phyloP scores from a whole-genome alignment of 192 early-diverging fungal species.

The Spizellomyces sp. region DNA sequence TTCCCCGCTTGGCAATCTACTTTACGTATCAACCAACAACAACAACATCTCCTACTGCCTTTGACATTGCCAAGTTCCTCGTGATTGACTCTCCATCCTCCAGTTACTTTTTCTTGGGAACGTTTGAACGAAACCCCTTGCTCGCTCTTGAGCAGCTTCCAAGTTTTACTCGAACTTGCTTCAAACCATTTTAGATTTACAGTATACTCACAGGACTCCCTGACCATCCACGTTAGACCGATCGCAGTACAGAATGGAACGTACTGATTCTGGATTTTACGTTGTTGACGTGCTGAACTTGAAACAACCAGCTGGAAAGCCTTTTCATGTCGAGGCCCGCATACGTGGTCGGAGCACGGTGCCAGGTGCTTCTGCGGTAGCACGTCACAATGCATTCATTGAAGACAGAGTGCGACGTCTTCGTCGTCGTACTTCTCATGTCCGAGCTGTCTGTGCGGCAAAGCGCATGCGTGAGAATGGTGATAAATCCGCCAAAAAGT shows the following conservation, averaged over 20 bases:
- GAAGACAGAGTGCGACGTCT: slow-evolving; percentile 46
- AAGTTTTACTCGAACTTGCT: neutral
- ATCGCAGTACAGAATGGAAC: slow-evolving; percentile 34
- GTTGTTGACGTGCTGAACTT: slow-evolving; percentile 52
- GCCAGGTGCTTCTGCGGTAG: slow-evolving; percentile 11
- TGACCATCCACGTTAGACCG: neutral
- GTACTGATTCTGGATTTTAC: slow-evolving; percentile 50
- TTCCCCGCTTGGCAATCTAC: no score
- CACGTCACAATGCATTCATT: slow-evolving; percentile 42
- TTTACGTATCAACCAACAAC: no score
- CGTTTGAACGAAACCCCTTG: neutral
- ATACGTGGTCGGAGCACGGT: slow-evolving; percentile 15
- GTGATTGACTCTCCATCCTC: neutral
- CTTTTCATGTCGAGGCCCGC: slow-evolving; percentile 52
- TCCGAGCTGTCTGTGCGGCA: slow-evolving; percentile 35
- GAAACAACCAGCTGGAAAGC: slow-evolving; percentile 50
- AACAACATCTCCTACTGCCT: no score
- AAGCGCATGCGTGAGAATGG: slow-evolving; percentile 22
- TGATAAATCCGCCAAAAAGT: neutral
- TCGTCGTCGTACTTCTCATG: slow-evolving; percentile 30
- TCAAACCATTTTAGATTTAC: neutral
- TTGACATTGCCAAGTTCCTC: no score
- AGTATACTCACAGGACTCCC: neutral
- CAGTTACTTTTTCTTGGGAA: neutral
- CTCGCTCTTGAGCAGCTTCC: neutral